Percentiles rank a stretch among this genome's conserved stretches.
Evolutionary conservation across 768 basidiomycete species (phyloP).

Genomic region (Mycena capillaripes): DNA sequence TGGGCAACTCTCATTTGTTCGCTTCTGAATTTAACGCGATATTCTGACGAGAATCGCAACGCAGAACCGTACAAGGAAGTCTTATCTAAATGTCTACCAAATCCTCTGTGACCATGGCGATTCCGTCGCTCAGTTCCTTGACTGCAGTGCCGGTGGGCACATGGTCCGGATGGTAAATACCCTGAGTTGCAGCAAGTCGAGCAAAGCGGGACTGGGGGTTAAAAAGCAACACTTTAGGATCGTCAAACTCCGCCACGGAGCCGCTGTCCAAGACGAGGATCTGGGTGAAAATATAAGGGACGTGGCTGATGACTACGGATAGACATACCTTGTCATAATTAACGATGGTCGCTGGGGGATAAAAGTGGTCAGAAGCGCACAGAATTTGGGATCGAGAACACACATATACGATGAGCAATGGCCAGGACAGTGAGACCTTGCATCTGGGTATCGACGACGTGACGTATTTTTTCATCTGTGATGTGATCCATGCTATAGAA

Average conservation of each 20-base stretch:
- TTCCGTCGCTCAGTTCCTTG: constrained; percentile 9
- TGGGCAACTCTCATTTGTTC: too few relatives aligned
- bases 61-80: too few relatives aligned
- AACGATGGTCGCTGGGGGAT: constrained; percentile 22
- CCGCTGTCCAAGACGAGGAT: constrained; percentile 28
- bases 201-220: constrained; percentile 30
- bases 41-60: too few relatives aligned
- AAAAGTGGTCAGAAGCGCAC: neutral
- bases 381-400: neutral
- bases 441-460: constrained; percentile 29
- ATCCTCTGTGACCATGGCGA: constrained; percentile 17
- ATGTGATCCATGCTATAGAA: constrained; percentile 3
- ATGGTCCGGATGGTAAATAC: constrained; percentile 27
- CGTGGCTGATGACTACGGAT: too few relatives aligned
- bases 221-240: constrained; percentile 9
- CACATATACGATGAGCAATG: constrained; percentile 33
- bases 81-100: constrained; percentile 30
- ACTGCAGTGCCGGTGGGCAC: constrained; percentile 17
- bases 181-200: constrained; percentile 29
- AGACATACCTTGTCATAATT: constrained; percentile 34
- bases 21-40: too few relatives aligned
- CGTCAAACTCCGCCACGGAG: constrained; percentile 27
- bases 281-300: too few relatives aligned
- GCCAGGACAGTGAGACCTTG: constrained; percentile 28
- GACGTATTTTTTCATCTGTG: constrained; percentile 6